phyloP scores from a whole-genome alignment of 129 eudicot species.

The Escallonia herrerae region DNA sequence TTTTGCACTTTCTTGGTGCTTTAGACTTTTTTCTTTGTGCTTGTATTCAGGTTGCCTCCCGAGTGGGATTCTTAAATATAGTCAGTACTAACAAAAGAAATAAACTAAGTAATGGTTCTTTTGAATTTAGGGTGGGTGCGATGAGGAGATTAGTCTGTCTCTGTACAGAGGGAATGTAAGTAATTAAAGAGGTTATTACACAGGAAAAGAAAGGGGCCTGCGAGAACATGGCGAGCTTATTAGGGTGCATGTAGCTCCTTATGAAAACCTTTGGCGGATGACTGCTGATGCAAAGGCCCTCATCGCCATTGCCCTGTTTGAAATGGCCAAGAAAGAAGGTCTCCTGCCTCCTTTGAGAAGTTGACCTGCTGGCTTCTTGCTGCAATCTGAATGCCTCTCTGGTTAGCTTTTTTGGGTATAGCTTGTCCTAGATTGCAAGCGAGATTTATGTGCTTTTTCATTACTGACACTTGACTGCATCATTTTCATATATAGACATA shows the following conservation, averaged over 20 bases:
- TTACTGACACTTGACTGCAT: too few relatives aligned
- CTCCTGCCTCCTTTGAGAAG: constrained; percentile 33
- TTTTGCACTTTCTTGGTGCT: too few relatives aligned
- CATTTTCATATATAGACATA: too few relatives aligned
- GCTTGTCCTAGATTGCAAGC: too few relatives aligned
- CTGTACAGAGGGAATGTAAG: constrained; percentile 67
- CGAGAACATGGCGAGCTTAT: constrained; percentile 90
- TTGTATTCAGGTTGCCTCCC: too few relatives aligned
- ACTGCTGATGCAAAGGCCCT: constrained; percentile 94
- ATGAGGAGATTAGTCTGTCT: constrained; percentile 83
- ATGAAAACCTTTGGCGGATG: constrained; percentile 63
- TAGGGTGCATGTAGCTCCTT: constrained; percentile 81
- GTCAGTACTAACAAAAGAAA: too few relatives aligned
- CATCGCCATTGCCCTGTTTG: constrained; percentile 83
- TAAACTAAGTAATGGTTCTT: too few relatives aligned
- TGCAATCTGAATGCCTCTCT: too few relatives aligned
- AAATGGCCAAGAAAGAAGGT: constrained; percentile 86
- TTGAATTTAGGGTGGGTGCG: constrained; percentile 98
- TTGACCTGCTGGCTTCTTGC: constrained; percentile 5
- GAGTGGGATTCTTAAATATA: too few relatives aligned
- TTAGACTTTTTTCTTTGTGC: too few relatives aligned
- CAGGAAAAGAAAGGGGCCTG: constrained; percentile 91
- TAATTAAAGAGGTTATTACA: constrained; percentile 48
- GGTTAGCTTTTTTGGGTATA: too few relatives aligned
- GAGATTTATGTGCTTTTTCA: too few relatives aligned